phyloP scores from a whole-genome alignment of 2,329 filamentous ascomycete genomes.

The Fusarium anthophilum region DNA sequence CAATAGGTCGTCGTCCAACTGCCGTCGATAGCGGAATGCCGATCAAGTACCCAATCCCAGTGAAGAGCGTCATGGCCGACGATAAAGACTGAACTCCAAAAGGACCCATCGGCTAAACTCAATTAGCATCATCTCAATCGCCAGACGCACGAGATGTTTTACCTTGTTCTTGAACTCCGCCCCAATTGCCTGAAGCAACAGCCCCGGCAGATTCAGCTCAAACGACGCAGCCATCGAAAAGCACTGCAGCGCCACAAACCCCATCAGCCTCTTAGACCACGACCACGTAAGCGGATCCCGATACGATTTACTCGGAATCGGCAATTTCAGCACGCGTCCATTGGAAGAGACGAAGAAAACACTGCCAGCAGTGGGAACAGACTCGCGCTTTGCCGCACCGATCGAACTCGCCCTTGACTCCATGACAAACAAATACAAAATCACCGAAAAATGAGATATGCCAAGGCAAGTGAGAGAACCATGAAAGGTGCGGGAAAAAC shows the following conservation, averaged over 20 bases:
- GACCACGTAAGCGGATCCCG: conserved; percentile 35
- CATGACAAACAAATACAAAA: not conserved
- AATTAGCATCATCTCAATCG: fast-evolving
- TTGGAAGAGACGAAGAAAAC: conserved; percentile 35
- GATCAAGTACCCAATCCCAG: conserved; percentile 8
- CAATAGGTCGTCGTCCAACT: conserved; percentile 21
- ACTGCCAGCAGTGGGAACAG: conserved; percentile 36
- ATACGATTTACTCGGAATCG: conserved; percentile 27
- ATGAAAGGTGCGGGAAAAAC: not conserved
- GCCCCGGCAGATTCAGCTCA: conserved; percentile 17
- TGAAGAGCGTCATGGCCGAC: conserved; percentile 25
- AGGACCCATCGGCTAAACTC: not conserved
- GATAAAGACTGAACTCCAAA: not conserved
- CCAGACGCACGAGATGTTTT: fast-evolving
- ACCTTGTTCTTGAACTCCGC: conserved; percentile 14
- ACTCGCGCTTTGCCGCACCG: not conserved
- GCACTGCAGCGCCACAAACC: conserved; percentile 8
- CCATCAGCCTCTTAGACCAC: conserved; percentile 3
- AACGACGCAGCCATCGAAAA: conserved; percentile 15
- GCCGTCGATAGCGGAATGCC: conserved; percentile 27
- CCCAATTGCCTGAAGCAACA: not conserved
- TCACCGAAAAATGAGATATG: too few species aligned
- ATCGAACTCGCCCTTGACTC: not conserved
- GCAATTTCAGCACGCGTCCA: conserved; percentile 25
- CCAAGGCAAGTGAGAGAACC: not conserved